These are phyloP conservation scores for Claviceps monticola DNA, from an alignment of 2,329 filamentous ascomycete species.

Conservation along the genomic window DNA sequence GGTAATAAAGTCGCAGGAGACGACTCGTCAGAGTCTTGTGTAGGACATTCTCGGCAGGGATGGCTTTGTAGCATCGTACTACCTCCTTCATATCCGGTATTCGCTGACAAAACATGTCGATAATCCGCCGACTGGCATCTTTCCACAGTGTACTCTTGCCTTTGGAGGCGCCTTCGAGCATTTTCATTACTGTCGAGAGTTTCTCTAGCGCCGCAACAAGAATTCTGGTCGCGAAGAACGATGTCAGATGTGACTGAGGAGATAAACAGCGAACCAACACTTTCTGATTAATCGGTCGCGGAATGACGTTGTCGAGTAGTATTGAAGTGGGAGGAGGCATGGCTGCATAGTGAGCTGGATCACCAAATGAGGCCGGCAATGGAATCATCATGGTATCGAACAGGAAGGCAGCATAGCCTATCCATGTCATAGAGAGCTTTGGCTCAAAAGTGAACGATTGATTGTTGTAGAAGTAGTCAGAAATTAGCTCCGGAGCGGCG, in stretches of 20 bases:
- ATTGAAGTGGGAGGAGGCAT: constrained; percentile 67
- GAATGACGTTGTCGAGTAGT: constrained; percentile 75
- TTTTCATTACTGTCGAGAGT: constrained; percentile 46
- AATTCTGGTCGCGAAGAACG: constrained; percentile 71
- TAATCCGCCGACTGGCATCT: constrained; percentile 52
- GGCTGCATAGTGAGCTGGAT: constrained; percentile 42
- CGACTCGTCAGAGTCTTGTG: constrained; percentile 69
- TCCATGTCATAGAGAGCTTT: constrained; percentile 86
- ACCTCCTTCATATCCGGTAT: constrained; percentile 74
- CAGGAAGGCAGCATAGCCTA: constrained; percentile 80
- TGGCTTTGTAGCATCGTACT: constrained; percentile 57
- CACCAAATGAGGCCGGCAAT: constrained; percentile 59
- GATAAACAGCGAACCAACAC: constrained; percentile 67
- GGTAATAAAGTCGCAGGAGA: constrained; percentile 72
- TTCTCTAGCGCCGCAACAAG: constrained; percentile 71
- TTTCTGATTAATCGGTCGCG: constrained; percentile 68
- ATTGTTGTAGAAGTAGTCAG: constrained; percentile 74
- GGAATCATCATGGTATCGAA: constrained; percentile 67
- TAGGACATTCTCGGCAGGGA: constrained; percentile 53
- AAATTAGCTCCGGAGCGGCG: constrained; percentile 71
- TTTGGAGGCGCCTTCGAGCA: constrained; percentile 37
- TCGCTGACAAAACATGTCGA: constrained; percentile 62
- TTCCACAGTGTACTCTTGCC: constrained; percentile 43
- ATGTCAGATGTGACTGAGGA: constrained; percentile 63
- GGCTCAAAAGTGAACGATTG: constrained; percentile 76